These are phyloP conservation scores for Geranium rotundifolium DNA, from an alignment of 345 rosid species.

Conservation along the genomic window DNA sequence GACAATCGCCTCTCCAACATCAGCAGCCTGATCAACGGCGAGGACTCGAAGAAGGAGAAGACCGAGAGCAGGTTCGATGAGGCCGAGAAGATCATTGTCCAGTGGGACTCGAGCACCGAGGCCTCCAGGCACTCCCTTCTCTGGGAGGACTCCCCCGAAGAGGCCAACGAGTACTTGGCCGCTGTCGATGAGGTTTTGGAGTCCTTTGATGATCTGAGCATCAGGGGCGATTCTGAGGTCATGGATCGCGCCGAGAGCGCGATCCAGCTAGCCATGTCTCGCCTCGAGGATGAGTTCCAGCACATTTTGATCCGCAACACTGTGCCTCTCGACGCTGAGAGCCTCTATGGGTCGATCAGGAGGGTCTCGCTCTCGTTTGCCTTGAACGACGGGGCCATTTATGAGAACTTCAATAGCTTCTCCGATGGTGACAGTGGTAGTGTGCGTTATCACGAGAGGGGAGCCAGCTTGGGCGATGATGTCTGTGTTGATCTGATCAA, in stretches of 20 bases:
- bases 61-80: slow-evolving; percentile 29
- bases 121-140: slow-evolving; percentile 17
- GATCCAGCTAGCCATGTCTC: slow-evolving; percentile 56
- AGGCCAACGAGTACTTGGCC: slow-evolving; percentile 36
- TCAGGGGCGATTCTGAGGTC: slow-evolving; percentile 26
- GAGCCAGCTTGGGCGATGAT: slow-evolving; percentile 15
- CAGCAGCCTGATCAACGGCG: slow-evolving; percentile 21
- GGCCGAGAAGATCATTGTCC: slow-evolving; percentile 31
- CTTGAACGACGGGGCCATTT: slow-evolving; percentile 42
- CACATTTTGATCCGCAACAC: slow-evolving; percentile 41
- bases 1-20: slow-evolving; percentile 40
- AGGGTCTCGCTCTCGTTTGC: slow-evolving; percentile 37
- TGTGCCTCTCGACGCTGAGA: slow-evolving; percentile 25
- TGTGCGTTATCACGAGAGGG: slow-evolving; percentile 3
- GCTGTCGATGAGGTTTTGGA: slow-evolving; percentile 39
- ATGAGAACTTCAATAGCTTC: slow-evolving; percentile 15
- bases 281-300: slow-evolving; percentile 62
- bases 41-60: slow-evolving; percentile 22
- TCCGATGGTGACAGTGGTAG: background rate
- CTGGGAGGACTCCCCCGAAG: slow-evolving; percentile 39
- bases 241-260: slow-evolving; percentile 29
- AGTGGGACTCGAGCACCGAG: slow-evolving; percentile 33
- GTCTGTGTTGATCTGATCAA: slow-evolving; percentile 31
- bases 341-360: slow-evolving; percentile 26
- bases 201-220: slow-evolving; percentile 21